Evolutionary conservation across 371 early-diverging fungal genomes (phyloP).

Genomic region (Capillidium heterosporum): DNA sequence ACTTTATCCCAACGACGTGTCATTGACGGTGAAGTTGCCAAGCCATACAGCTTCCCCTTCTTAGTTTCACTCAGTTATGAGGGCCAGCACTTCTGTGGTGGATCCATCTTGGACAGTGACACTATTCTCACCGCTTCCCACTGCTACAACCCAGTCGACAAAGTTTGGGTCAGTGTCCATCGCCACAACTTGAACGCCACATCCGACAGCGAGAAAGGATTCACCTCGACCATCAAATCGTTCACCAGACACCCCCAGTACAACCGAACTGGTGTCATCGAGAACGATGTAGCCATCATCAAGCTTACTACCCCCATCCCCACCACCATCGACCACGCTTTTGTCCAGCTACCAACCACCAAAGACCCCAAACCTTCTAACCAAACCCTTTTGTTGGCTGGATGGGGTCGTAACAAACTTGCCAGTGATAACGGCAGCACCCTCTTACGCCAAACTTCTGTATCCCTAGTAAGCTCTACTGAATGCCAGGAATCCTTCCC

Average conservation of each 20-base stretch:
- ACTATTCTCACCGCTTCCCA: slow-evolving; percentile 1
- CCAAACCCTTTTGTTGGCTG: too few species aligned
- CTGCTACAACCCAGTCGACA: not conserved
- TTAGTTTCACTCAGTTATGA: not conserved
- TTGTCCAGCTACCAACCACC: too few species aligned
- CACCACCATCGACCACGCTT: too few species aligned
- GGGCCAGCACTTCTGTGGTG: slow-evolving; percentile 2
- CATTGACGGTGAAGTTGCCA: not conserved
- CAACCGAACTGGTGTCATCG: too few species aligned
- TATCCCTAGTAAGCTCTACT: too few species aligned
- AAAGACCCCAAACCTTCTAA: too few species aligned
- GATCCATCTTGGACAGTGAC: not conserved
- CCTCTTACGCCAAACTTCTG: too few species aligned
- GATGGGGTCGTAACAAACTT: too few species aligned
- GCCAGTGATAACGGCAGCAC: too few species aligned
- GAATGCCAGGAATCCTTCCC: too few species aligned
- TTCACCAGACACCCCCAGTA: not conserved
- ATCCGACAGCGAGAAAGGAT: not conserved
- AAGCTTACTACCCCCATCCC: too few species aligned
- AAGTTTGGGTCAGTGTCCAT: not conserved
- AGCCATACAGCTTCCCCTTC: not conserved
- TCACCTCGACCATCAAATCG: not conserved
- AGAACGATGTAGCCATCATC: too few species aligned
- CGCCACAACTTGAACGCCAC: not conserved
- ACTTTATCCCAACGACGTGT: not conserved